Conservation (phyloP, 495 filamentous ascomycete species). For the Podospora bellae-mahoneyi region DNA sequence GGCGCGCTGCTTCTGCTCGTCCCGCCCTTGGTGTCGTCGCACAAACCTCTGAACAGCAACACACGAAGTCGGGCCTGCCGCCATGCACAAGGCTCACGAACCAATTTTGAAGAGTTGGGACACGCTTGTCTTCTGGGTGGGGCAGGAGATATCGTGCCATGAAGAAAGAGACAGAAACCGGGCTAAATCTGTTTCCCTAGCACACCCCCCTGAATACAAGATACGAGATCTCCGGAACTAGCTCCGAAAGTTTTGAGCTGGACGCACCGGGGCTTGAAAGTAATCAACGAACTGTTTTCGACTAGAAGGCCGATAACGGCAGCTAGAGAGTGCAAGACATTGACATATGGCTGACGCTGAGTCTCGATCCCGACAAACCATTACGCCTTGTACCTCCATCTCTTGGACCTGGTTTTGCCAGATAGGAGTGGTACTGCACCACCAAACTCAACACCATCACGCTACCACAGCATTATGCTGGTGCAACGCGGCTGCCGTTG, state of each 20-base stretch:
- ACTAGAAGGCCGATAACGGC: not conserved
- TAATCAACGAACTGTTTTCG: not conserved
- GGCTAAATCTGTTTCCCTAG: not conserved
- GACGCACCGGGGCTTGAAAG: not conserved
- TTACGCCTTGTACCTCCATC: not conserved
- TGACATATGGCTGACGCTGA: not conserved
- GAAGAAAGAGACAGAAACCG: too few relatives aligned
- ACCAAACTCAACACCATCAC: not conserved
- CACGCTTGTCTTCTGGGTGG: not conserved
- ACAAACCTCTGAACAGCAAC: not conserved
- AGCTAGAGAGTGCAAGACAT: not conserved
- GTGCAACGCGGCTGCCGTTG: not conserved
- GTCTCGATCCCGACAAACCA: not conserved
- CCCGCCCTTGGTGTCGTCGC: conserved; percentile 7
- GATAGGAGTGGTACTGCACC: not conserved
- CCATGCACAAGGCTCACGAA: not conserved
- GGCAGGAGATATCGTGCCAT: not conserved
- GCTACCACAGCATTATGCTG: not conserved
- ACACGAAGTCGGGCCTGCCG: not conserved
- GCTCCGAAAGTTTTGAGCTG: not conserved
- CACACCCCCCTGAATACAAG: not conserved
- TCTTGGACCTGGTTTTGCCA: not conserved
- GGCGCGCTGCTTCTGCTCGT: not conserved
- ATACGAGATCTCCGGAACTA: not conserved
- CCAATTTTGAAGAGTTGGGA: not conserved